Percentiles rank a stretch among this genome's conserved stretches.
phyloP scores from a whole-genome alignment of 2,329 filamentous ascomycete genomes.

The Colletotrichum sp. region DNA sequence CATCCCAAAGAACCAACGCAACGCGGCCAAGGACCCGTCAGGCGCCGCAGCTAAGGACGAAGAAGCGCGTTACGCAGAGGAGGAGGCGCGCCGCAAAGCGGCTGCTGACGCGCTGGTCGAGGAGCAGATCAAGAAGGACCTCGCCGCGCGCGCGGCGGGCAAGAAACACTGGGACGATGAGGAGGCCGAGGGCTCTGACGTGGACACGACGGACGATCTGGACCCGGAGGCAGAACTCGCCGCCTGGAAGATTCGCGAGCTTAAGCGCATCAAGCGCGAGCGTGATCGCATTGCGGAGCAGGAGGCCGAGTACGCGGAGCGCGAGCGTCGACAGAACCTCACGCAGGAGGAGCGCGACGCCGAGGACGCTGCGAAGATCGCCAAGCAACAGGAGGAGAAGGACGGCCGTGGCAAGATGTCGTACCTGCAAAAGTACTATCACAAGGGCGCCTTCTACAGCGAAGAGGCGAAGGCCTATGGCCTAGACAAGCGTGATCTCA shows the following conservation, averaged over 20 bases:
- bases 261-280: conserved; percentile 86
- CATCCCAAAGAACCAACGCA: conserved; percentile 63
- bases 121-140: conserved; percentile 84
- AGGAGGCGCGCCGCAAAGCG: conserved; percentile 70
- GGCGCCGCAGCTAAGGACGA: conserved; percentile 34
- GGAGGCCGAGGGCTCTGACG: conserved; percentile 65
- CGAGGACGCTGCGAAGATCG: conserved; percentile 82
- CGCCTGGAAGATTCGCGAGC: conserved; percentile 92
- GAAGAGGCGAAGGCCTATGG: conserved; percentile 79
- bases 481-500: conserved; percentile 81
- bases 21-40: conserved; percentile 30
- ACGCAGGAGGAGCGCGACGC: conserved; percentile 84
- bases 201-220: conserved; percentile 87
- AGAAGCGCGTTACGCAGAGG: conserved; percentile 49
- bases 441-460: conserved; percentile 95
- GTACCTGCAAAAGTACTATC: conserved; percentile 95
- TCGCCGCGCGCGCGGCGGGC: conserved; percentile 74
- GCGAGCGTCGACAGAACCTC: conserved; percentile 86
- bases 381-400: conserved; percentile 80
- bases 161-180: conserved; percentile 89
- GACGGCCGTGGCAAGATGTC: conserved; percentile 79
- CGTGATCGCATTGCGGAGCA: conserved; percentile 82
- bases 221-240: conserved; percentile 89
- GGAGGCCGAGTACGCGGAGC: conserved; percentile 86
- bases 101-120: conserved; percentile 82